A percentile compares a stretch with the other conserved stretches of the same genome.
Conservation (phyloP, 495 filamentous ascomycete species). For the Pyrenula aspistea region DNA sequence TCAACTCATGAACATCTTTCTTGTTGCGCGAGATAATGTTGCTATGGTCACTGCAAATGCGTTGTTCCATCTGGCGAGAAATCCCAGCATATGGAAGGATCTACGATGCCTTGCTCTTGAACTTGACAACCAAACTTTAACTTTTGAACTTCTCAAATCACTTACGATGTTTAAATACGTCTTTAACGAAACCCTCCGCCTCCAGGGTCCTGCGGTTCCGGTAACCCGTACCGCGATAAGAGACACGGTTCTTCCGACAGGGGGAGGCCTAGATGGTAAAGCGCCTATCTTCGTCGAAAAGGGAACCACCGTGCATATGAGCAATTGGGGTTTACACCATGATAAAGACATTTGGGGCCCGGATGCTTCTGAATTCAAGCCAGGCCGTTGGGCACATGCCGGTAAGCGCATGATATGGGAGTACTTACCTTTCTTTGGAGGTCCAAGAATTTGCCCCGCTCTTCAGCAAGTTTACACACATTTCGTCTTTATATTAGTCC, state of each 20-base stretch:
- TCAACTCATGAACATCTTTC: constrained; percentile 67
- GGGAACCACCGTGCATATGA: constrained; percentile 28
- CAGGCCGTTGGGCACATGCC: constrained; percentile 19
- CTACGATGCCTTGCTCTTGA: constrained; percentile 70
- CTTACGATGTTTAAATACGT: constrained; percentile 65
- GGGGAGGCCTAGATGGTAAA: constrained; percentile 39
- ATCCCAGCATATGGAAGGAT: constrained; percentile 50
- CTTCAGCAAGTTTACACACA: background rate
- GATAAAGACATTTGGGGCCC: constrained; percentile 33
- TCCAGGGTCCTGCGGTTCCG: constrained; percentile 42
- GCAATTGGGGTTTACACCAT: constrained; percentile 46
- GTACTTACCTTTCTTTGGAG: background rate
- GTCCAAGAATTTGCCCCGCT: background rate
- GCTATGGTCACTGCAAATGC: constrained; percentile 65
- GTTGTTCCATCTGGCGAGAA: constrained; percentile 61
- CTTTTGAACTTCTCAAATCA: constrained; percentile 56
- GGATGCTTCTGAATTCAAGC: constrained; percentile 22
- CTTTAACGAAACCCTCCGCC: constrained; percentile 65
- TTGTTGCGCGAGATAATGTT: no score
- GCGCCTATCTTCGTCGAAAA: constrained; percentile 30
- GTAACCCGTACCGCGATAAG: constrained; percentile 36
- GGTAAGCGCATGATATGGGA: background rate
- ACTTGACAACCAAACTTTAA: constrained; percentile 69
- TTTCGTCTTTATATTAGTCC: no score
- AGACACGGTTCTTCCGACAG: constrained; percentile 36